These are phyloP conservation scores for Colletotrichum orchidophilum DNA, from an alignment of 2,329 filamentous ascomycete species.

Conservation along the genomic window DNA sequence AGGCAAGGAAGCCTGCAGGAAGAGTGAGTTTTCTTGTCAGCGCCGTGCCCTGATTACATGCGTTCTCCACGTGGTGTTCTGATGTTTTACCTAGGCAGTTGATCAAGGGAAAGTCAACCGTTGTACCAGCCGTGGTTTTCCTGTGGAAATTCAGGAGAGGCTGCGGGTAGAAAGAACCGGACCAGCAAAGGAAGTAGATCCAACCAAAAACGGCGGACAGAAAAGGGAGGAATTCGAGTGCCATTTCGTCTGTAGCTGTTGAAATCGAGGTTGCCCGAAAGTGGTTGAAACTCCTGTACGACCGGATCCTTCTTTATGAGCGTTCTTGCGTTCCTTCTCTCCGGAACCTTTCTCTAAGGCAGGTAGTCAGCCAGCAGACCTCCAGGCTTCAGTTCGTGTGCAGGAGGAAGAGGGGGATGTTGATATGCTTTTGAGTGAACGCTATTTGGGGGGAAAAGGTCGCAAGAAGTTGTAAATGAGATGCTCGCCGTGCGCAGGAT, in stretches of 20 bases:
- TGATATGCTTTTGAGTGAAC: neutral
- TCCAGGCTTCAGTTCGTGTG: neutral
- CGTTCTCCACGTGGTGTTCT: neutral
- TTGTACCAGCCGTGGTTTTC: conserved; percentile 82
- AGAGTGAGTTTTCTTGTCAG: conserved; percentile 22
- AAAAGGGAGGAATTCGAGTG: conserved; percentile 52
- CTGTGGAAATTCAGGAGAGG: conserved; percentile 81
- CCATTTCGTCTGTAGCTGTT: conserved; percentile 28
- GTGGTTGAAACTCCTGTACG: neutral
- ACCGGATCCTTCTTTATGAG: neutral
- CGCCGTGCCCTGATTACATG: neutral
- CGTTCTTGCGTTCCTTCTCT: neutral
- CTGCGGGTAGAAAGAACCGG: conserved; percentile 92
- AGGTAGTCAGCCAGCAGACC: conserved; percentile 8
- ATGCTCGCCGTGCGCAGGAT: neutral
- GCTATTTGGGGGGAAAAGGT: neutral
- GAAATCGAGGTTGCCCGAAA: neutral
- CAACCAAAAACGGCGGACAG: conserved; percentile 74
- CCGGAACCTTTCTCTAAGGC: neutral
- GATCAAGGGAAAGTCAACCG: conserved; percentile 86
- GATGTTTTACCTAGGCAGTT: conserved; percentile 67
- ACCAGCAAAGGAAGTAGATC: conserved; percentile 83
- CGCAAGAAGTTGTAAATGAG: neutral
- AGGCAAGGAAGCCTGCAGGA: conserved; percentile 73
- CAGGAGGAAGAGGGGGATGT: neutral